Percentiles rank a stretch among this genome's conserved stretches.
Evolutionary conservation across 2,329 filamentous ascomycete genomes (phyloP).

Genomic region (Dactylellina sp.): DNA sequence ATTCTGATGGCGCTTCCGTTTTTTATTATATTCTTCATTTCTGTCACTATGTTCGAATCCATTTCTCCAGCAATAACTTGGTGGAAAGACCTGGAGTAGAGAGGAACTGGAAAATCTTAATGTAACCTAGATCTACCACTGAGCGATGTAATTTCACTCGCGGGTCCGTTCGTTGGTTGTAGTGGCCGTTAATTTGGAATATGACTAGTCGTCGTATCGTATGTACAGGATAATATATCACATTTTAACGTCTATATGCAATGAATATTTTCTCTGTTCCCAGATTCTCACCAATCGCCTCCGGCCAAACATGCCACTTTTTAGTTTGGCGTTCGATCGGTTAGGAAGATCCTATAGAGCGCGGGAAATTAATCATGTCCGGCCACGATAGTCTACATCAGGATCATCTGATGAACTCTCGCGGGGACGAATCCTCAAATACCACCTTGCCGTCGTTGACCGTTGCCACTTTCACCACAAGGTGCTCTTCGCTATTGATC

Average conservation of each 20-base stretch:
- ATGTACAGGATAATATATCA: slow-evolving; percentile 28
- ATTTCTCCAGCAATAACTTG: no score
- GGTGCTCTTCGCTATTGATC: slow-evolving; percentile 21
- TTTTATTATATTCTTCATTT: no score
- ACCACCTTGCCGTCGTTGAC: slow-evolving; percentile 75
- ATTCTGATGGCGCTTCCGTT: no score
- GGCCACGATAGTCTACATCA: neutral
- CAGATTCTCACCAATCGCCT: no score
- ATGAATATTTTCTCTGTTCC: neutral
- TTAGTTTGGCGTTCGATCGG: neutral
- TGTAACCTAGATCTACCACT: no score
- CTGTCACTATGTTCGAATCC: no score
- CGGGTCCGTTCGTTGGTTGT: no score
- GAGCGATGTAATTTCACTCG: no score
- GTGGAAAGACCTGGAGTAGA: no score
- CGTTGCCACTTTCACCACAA: slow-evolving; percentile 70
- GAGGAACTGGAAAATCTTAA: no score
- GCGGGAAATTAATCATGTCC: neutral
- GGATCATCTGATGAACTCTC: slow-evolving; percentile 68
- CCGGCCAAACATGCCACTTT: neutral
- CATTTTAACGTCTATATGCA: slow-evolving; percentile 11
- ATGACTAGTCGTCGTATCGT: neutral
- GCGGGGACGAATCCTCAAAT: slow-evolving; percentile 72
- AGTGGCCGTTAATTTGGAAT: no score
- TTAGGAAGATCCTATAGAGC: neutral